Evolutionary conservation across 2,329 filamentous ascomycete genomes (phyloP), one percentile per base, ranked within the genome.

Genomic region (Coniochaeta pulveracea): DNA sequence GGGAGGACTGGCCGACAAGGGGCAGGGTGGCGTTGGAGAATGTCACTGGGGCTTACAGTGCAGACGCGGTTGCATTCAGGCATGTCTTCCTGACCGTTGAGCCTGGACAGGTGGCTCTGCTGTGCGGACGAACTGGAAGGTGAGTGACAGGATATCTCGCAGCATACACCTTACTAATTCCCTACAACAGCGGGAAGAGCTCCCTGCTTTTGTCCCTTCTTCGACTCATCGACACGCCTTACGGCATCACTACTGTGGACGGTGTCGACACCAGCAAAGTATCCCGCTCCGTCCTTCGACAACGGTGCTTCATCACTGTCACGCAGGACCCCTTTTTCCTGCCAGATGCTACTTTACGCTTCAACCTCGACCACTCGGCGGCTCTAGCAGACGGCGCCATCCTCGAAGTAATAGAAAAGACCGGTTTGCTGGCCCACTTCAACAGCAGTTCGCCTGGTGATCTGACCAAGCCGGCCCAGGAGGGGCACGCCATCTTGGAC

Each of bases 51-150:
- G 45, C 47, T 1, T 58, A 58, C 26, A 39, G 37, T 43, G 43
- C 30, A 40, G 37, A 21, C 24, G 3, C 34, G 33, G 17, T 41
- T 1, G 52, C 45, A 2, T 38, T 61, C 2, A 27, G 39, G 4
- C 27, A 46, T 9, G 2, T 60, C 0, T 44, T 23, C 5, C 32
- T 60, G 9, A 34, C 27, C 3, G 43, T 60, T 22, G 15, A 43
- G 24, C 44, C 63, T 0, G 69, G 68, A 6, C 54, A 69, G 42
- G 61, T 63, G 42, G 47, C 67, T n/a, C 54, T 63, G 3, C 54
- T 75, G 5, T 69, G 64, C 26, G 71, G 71, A 2, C 57, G 69
- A 3, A 75, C 63, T 16, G 69, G 26, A 27, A 61, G 58, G 61
- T 1, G 64, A 64, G 35, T 58, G 52, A n/a, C n/a, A n/a, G n/a